Percentiles rank a stretch among this genome's conserved stretches.
phyloP scores from a whole-genome alignment of 2,329 filamentous ascomycete genomes.

The Claviceps digitariae region DNA sequence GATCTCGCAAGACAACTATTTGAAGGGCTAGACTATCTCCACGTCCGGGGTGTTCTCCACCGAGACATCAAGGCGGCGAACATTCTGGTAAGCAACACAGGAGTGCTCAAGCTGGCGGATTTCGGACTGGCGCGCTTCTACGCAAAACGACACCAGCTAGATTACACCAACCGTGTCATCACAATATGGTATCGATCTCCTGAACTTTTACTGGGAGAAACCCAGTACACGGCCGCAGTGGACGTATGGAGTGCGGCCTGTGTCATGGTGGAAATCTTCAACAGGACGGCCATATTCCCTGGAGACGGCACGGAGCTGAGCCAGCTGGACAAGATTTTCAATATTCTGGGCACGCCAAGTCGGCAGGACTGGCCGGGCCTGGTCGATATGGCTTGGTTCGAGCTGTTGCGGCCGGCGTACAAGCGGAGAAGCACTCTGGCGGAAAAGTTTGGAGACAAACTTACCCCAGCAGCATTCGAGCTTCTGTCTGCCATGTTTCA shows the following conservation, averaged over 20 bases:
- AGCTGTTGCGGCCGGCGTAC: slow-evolving; percentile 68
- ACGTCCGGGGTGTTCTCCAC: slow-evolving; percentile 84
- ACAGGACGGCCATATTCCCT: slow-evolving; percentile 82
- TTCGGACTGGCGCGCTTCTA: slow-evolving; percentile 96
- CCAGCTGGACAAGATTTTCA: slow-evolving; percentile 95
- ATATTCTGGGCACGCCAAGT: slow-evolving; percentile 77
- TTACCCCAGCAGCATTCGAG: slow-evolving; percentile 72
- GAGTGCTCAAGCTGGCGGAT: slow-evolving; percentile 83
- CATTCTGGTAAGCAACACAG: slow-evolving; percentile 82
- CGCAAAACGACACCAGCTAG: slow-evolving; percentile 76
- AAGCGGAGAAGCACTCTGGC: slow-evolving; percentile 63
- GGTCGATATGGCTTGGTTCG: slow-evolving; percentile 94
- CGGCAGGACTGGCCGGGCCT: slow-evolving; percentile 76
- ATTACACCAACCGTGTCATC: slow-evolving; percentile 97
- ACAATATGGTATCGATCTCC: slow-evolving; percentile 97
- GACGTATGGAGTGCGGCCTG: slow-evolving; percentile 97
- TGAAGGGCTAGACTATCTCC: slow-evolving; percentile 84
- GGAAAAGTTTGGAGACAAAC: slow-evolving; percentile 64
- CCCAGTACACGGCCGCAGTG: slow-evolving; percentile 76
- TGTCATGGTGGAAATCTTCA: slow-evolving; percentile 94
- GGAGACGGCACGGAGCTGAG: slow-evolving; percentile 93
- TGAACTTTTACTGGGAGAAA: slow-evolving; percentile 81
- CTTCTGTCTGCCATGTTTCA: slow-evolving; percentile 73
- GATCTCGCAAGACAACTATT: slow-evolving; percentile 88
- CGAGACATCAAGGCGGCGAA: slow-evolving; percentile 98